Percentiles rank a stretch among this genome's conserved stretches.
These are phyloP conservation scores for Ophiostoma sp. DNA, from an alignment of 2,329 filamentous ascomycete species.

Conservation along the genomic window DNA sequence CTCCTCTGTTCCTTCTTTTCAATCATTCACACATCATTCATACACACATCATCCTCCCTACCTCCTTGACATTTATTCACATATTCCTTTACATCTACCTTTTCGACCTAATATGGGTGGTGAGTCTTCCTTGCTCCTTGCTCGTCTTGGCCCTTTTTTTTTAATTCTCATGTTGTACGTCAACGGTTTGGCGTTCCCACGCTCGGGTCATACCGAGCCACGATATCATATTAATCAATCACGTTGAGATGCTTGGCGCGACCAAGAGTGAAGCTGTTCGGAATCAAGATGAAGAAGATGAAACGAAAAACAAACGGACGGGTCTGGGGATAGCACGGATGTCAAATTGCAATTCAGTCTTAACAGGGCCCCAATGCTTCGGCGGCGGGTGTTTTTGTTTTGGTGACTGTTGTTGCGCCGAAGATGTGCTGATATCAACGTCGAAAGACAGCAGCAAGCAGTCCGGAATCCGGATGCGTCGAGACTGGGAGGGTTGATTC, in stretches of 20 bases:
- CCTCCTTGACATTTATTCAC: background rate
- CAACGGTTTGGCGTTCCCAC: background rate
- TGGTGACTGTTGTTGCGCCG: slow-evolving; percentile 91
- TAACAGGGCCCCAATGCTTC: slow-evolving; percentile 13
- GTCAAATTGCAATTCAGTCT: slow-evolving; percentile 98
- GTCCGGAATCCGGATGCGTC: slow-evolving; percentile 37
- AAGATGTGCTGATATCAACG: slow-evolving; percentile 91
- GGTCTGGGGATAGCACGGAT: slow-evolving; percentile 68
- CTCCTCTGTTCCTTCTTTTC: background rate
- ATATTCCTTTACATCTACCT: background rate
- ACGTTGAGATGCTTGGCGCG: background rate
- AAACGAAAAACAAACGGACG: too few species aligned
- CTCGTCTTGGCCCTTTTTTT: background rate
- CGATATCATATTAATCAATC: background rate
- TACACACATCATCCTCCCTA: background rate
- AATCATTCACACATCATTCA: background rate
- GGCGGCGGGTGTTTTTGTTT: slow-evolving; percentile 23
- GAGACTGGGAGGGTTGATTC: slow-evolving; percentile 8
- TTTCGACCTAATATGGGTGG: background rate
- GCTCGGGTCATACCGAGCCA: background rate
- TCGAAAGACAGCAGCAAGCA: slow-evolving; percentile 32
- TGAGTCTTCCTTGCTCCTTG: background rate
- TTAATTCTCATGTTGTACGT: background rate
- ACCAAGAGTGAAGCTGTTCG: too few species aligned
- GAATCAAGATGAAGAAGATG: too few species aligned